Percentiles rank a stretch among this genome's conserved stretches.
These are phyloP conservation scores for Phaffia australis DNA, from an alignment of 768 basidiomycete genomes.

Conservation along the genomic window DNA sequence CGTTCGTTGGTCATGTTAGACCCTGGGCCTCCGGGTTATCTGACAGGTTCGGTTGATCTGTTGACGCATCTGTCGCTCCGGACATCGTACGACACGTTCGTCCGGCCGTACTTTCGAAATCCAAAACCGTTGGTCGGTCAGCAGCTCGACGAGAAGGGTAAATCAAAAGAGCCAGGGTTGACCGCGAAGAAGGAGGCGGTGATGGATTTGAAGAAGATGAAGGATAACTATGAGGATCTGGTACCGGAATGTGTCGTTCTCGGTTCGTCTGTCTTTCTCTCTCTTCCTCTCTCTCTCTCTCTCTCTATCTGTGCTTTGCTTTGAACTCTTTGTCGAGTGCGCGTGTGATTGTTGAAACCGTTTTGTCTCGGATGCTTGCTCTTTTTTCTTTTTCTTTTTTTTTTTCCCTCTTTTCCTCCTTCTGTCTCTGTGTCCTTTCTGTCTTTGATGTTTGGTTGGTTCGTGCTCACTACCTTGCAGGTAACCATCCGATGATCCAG, in stretches of 20 bases:
- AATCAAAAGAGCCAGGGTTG: not conserved
- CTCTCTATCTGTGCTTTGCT: no score
- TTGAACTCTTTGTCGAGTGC: no score
- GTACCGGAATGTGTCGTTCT: constrained; percentile 23
- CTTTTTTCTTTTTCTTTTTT: no score
- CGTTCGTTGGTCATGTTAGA: no score
- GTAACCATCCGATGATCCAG: constrained; percentile 13
- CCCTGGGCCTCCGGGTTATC: not conserved
- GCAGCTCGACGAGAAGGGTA: constrained; percentile 16
- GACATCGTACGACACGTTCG: constrained; percentile 23
- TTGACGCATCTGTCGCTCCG: constrained; percentile 17
- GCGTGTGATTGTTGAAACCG: no score
- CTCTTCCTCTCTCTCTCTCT: no score
- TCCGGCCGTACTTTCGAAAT: constrained; percentile 24
- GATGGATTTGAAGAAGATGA: constrained; percentile 24
- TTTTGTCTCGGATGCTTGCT: no score
- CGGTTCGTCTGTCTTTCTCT: constrained; percentile 4
- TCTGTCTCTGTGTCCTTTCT: no score
- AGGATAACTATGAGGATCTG: constrained; percentile 19
- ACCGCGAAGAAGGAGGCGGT: constrained; percentile 11
- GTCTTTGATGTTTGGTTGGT: not conserved
- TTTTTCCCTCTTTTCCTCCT: no score
- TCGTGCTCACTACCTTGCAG: not conserved
- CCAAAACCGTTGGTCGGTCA: constrained; percentile 8
- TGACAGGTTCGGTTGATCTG: constrained; percentile 24